These are phyloP conservation scores for Globisporangium splendens DNA, from an alignment of 352 stramenopile species.

Conservation along the genomic window DNA sequence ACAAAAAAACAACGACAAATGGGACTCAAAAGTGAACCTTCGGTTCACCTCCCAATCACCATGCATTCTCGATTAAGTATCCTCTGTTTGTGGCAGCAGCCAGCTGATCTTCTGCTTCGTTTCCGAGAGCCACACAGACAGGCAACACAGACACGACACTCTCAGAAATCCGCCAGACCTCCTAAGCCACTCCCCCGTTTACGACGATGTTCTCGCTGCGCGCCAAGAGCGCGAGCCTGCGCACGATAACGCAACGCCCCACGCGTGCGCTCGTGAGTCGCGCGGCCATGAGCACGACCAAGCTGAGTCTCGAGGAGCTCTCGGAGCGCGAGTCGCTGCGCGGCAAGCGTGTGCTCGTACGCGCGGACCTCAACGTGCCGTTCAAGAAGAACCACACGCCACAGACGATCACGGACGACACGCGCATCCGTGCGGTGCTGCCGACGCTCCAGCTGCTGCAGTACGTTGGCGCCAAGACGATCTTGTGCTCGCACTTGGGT, in stretches of 20 bases:
- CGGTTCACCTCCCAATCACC: neutral
- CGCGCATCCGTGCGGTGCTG: slow-evolving; percentile 94
- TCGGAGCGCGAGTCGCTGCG: slow-evolving; percentile 71
- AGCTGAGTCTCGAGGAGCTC: slow-evolving; percentile 72
- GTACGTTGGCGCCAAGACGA: slow-evolving; percentile 92
- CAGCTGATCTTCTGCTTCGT: slow-evolving; percentile 7
- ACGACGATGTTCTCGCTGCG: slow-evolving; percentile 11
- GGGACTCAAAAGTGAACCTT: neutral
- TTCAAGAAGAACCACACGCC: slow-evolving; percentile 89
- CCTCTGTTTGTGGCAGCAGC: slow-evolving; percentile 4
- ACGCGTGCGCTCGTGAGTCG: slow-evolving; percentile 8
- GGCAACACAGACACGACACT: neutral
- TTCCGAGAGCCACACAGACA: slow-evolving; percentile 8
- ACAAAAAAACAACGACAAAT: neutral
- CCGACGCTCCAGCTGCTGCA: slow-evolving; percentile 93
- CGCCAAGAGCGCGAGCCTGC: neutral
- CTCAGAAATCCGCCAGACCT: neutral
- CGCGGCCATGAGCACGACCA: slow-evolving; percentile 41
- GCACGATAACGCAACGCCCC: neutral
- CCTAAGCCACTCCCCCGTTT: neutral
- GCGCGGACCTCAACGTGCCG: slow-evolving; percentile 99
- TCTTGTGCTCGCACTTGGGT: slow-evolving; percentile 96
- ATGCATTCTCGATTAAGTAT: neutral
- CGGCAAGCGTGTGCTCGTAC: slow-evolving; percentile 96
- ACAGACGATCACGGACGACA: slow-evolving; percentile 94